Conservation (phyloP, 768 basidiomycete genomes). For the Cubamyces lactineus region DNA sequence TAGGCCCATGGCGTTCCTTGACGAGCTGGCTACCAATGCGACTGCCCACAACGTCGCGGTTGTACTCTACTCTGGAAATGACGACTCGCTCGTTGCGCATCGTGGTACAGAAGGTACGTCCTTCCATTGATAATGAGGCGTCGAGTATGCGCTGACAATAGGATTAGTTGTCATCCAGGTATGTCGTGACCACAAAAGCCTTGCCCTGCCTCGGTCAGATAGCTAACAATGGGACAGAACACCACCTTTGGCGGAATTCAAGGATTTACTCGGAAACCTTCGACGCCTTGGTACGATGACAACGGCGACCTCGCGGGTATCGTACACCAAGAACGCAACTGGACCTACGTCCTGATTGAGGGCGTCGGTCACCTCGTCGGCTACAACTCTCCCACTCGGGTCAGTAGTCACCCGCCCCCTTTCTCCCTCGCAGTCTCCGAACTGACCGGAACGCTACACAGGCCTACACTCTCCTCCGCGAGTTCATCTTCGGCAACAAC, state of each 20-base stretch:
- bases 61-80: slow-evolving; percentile 70
- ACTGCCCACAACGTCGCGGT: slow-evolving; percentile 53
- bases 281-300: slow-evolving; percentile 70
- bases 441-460: slow-evolving; percentile 30
- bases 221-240: slow-evolving; percentile 47
- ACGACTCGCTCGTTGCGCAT: slow-evolving; percentile 68
- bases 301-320: slow-evolving; percentile 63
- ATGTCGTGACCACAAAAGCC: not conserved
- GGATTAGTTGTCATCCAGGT: slow-evolving; percentile 52
- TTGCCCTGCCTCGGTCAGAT: not conserved
- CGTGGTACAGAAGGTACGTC: slow-evolving; percentile 62
- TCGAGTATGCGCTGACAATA: slow-evolving; percentile 10
- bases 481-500: slow-evolving; percentile 70
- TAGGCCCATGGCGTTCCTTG: slow-evolving; percentile 66
- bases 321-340: slow-evolving; percentile 74
- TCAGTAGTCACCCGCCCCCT: slow-evolving; percentile 46
- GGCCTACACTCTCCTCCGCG: slow-evolving; percentile 64
- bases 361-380: slow-evolving; percentile 47
- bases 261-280: slow-evolving; percentile 70
- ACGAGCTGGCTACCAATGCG: slow-evolving; percentile 68
- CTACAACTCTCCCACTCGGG: slow-evolving; percentile 43
- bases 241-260: slow-evolving; percentile 79
- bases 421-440: not conserved
- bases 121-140: not conserved
- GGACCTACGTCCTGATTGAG: slow-evolving; percentile 45